Conservation (phyloP, 148 eudicot genomes). For the Cornus florida region DNA sequence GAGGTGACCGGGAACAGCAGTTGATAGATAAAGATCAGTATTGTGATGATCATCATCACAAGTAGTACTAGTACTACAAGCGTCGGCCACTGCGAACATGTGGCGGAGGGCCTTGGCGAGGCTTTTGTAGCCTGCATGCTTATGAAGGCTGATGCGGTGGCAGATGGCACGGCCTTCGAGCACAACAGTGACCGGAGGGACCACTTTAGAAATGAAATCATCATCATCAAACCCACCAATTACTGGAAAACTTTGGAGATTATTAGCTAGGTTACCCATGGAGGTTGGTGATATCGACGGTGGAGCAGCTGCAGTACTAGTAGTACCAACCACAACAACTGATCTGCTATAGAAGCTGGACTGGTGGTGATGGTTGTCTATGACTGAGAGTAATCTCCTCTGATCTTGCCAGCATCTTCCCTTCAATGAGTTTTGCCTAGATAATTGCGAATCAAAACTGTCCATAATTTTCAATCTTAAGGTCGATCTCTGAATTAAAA, state of each 20-base stretch:
- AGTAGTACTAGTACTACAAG: not conserved
- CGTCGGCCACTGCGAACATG: slow-evolving; percentile 41
- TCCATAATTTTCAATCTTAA: slow-evolving; percentile 14
- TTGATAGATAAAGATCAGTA: slow-evolving; percentile 44
- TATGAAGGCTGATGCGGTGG: slow-evolving; percentile 70
- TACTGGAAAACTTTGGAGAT: slow-evolving; percentile 14
- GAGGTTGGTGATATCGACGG: not conserved
- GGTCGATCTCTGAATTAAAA: no score
- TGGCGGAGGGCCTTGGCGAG: slow-evolving; percentile 62
- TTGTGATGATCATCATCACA: not conserved
- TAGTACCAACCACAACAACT: not conserved
- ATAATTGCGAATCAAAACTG: slow-evolving; percentile 19
- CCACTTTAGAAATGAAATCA: slow-evolving; percentile 30
- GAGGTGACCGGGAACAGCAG: slow-evolving; percentile 78
- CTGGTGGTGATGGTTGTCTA: not conserved
- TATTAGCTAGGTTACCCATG: not conserved
- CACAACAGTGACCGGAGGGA: slow-evolving; percentile 82
- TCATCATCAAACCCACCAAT: slow-evolving; percentile 20
- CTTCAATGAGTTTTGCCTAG: slow-evolving; percentile 32
- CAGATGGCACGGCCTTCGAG: slow-evolving; percentile 87
- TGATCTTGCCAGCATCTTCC: slow-evolving; percentile 29
- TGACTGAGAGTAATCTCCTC: slow-evolving; percentile 1
- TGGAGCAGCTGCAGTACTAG: no score
- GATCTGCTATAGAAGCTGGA: slow-evolving; percentile 4
- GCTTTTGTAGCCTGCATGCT: slow-evolving; percentile 58